Base-by-base conservation (phyloP, 805 yeast species). In the Starmerella roubikii region DNA sequence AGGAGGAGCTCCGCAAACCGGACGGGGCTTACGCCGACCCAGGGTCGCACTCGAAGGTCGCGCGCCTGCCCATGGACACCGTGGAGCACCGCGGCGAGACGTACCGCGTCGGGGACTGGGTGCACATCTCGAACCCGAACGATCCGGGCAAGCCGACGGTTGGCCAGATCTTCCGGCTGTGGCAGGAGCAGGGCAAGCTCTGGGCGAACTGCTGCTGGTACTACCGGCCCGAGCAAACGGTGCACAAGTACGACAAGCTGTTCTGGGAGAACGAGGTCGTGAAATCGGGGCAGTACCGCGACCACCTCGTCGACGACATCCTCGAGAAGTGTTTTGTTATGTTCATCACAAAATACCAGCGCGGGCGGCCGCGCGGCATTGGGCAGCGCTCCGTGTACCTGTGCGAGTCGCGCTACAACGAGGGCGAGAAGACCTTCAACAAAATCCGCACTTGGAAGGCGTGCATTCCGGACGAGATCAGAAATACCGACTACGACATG, bases 361-460 rank as follows among this genome's bases (percentile, higher is more conserved):
- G 93, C 56, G 97, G 97, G 24, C 86, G 93, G 50, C 93, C 95
- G 16, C 68, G 78, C 35, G 79, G 82, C 17, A 68, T 67, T 40
- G 88, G 83, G 38, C 49, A 51, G 37, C 53, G 58, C 18, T 88
- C 91, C 5, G 71, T 93, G 55, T 91, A 85, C 60, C 78, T 91
- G 50, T 91, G 97, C 64, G 98, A 91, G 60, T 82, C 74, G 58
- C 76, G 98, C 54, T 91, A 86, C 61, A 88, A 88, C 56, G 96
- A 88, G 56, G 69, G 73, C 39, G 94, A 83, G 52, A 82, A 83
- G 58, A 77, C 77, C 22, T 91, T 91, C 67, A 91, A 88, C 61
- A 80, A 88, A 56, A 91, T 91, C 53, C 72, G 97, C 55, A 88
- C 98, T 2, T 91, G 98, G 98, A 88, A 84, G 60, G 96, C 96